Evolutionary conservation across 148 eudicot genomes (phyloP), one percentile per base, ranked within the genome.

Genomic region (Chenopodium album): DNA sequence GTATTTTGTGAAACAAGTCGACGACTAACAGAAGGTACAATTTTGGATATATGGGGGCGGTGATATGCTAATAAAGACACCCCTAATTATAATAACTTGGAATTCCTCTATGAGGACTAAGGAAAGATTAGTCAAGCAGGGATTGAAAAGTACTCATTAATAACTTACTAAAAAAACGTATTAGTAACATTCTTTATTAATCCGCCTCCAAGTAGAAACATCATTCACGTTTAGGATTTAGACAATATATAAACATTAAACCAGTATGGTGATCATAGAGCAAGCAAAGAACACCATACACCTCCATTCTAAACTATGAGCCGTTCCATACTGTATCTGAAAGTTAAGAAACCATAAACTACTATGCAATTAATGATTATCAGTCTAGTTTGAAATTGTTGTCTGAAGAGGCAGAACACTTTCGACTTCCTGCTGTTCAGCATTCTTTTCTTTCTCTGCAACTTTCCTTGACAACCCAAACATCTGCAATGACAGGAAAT

Each of bases 391-490:
- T 16, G 90, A 84, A 37, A 91, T 67, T 16, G 89, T 75, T 54
- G 94, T 87, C 74, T 79, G 89, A 9, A 91, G 91, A 64, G 91
- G 89, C 84, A 91, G 80, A 66, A 88, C 73, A 75, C 92, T 89
- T 80, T 91, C 94, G 44, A 91, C 90, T 85, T 81, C 91, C 63
- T 82, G 73, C 52, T 79, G 44, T 72, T 82, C 81, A 6, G 88
- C 63, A 80, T 32, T 89, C 84, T 86, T 87, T 54, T 89, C 85
- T 48, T 44, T 46, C 19, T 72, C 54, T 11, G 81, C 83, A 44
- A 84, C 84, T 22, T 71, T 79, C 83, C 73, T 82, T 20, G 87
- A 76, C 87, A 87, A 75, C 44, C 67, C 46, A 76, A 87, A 82
- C 87, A 87, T 87, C 89, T 87, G 80, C 72, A 82, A 29, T 74